phyloP scores from a whole-genome alignment of 495 filamentous ascomycete genomes.

The Xylaria flabelliformis region DNA sequence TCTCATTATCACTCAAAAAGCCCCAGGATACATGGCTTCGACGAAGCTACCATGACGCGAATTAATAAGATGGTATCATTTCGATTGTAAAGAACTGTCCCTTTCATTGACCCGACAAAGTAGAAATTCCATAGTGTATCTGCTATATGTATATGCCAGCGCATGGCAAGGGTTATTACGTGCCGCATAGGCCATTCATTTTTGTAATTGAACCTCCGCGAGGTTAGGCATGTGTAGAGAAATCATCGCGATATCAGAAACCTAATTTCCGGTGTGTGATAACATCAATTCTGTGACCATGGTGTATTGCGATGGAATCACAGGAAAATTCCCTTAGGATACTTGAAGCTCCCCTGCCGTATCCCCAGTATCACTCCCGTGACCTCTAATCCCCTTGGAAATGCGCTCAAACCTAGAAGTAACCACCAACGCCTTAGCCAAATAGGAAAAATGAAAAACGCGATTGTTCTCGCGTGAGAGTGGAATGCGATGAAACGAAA shows the following conservation, averaged over 20 bases:
- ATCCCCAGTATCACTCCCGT: neutral
- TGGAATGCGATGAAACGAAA: neutral
- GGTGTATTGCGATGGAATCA: neutral
- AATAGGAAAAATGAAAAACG: slow-evolving; percentile 20
- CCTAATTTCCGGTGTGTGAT: neutral
- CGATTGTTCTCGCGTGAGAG: slow-evolving; percentile 24
- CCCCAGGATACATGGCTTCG: neutral
- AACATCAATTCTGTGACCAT: neutral
- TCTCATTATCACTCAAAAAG: neutral
- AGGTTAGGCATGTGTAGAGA: slow-evolving; percentile 3
- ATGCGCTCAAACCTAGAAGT: neutral
- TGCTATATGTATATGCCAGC: neutral
- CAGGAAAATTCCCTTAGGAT: neutral
- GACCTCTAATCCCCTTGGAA: neutral
- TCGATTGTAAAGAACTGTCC: neutral
- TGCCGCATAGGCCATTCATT: neutral
- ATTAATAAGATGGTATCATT: slow-evolving; percentile 1
- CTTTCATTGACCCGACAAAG: slow-evolving; percentile 5
- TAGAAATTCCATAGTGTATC: slow-evolving; percentile 9
- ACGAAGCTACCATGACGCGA: neutral
- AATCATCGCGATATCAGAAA: neutral
- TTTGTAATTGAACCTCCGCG: neutral
- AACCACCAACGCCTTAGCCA: slow-evolving; percentile 24
- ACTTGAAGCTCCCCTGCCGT: neutral
- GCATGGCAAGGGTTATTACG: neutral